Evolutionary conservation across 306 rosid genomes (phyloP), one percentile per base, ranked within the genome.

Genomic region (Acmispon strigosus): DNA sequence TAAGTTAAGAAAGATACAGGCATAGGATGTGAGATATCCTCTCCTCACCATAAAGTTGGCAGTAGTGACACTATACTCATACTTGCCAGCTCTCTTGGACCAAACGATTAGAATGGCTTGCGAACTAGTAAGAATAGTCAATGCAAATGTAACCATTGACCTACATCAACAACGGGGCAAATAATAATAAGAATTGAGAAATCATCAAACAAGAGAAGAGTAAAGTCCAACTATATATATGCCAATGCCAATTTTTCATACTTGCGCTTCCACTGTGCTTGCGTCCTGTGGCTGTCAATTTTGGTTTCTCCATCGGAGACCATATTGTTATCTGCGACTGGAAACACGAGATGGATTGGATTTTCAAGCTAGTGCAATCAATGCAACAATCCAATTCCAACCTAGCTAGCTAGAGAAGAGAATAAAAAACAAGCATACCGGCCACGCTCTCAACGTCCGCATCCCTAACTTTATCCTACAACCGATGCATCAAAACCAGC

Each of bases 61-160:
- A 53, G 97, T 93, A 27, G 98, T 93, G 61, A 93, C 97, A 81
- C 98, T 93, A 73, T 93, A 90, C 66, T 93, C 98, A 79, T 93
- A 90, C 77, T 84, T 93, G 50, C 98, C 98, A 44, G 97, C 97
- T 80, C 96, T 77, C 81, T 90, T 93, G 42, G 98, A 93, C 97
- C 97, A 93, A 72, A 93, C 98, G 20, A 93, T 93, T 60, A 90
- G 86, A 77, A 93, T 93, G 39, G 97, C 92, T 88, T 90, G 97
- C 20, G 96, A 93, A 81, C 97, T 90, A 51, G 98, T 93, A 52
- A 93, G 91, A 75, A 93, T 20, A 55, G 97, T 93, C 85, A 93
- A 75, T 69, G 97, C 86, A 63, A 88, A 76, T 45, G 97, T 90
- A 57, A 93, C 94, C 13, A 70, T 16, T 15, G 98, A 93, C 90